These are phyloP conservation scores for Boletus reticuloceps DNA, from an alignment of 768 basidiomycete genomes.

Conservation along the genomic window DNA sequence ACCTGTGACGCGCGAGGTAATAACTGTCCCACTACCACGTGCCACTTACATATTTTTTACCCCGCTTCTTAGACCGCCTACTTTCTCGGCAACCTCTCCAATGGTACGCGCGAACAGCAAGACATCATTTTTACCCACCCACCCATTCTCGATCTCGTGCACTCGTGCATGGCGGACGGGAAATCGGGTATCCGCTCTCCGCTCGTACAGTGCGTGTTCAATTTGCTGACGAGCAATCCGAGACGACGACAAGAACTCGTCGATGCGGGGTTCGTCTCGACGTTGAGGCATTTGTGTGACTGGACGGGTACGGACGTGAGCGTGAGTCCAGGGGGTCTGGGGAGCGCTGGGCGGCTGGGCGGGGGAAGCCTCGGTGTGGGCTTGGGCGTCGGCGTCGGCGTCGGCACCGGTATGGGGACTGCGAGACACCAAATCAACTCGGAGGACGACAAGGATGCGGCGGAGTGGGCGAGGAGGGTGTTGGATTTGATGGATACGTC, in stretches of 20 bases:
- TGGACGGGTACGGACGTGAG: slow-evolving; percentile 25
- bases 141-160: slow-evolving; percentile 51
- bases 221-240: slow-evolving; percentile 47
- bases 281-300: slow-evolving; percentile 43
- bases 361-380: slow-evolving; percentile 15
- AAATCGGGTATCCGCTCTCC: slow-evolving; percentile 58
- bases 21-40: too few species aligned
- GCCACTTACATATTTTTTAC: background rate
- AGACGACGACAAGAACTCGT: slow-evolving; percentile 37
- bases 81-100: slow-evolving; percentile 67
- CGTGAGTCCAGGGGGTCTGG: slow-evolving; percentile 30
- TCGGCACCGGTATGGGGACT: background rate
- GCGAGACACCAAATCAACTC: slow-evolving; percentile 37
- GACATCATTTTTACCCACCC: slow-evolving; percentile 50
- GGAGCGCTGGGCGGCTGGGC: background rate
- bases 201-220: slow-evolving; percentile 56
- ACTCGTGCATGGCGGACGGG: slow-evolving; percentile 56
- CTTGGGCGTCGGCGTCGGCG: background rate
- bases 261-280: slow-evolving; percentile 45
- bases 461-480: slow-evolving; percentile 53
- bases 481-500: slow-evolving; percentile 45
- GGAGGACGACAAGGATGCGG: slow-evolving; percentile 62
- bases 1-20: slow-evolving; percentile 53
- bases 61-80: slow-evolving; percentile 45
- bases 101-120: slow-evolving; percentile 52